Conservation (phyloP, 345 rosid genomes). For the Combretum micranthum region DNA sequence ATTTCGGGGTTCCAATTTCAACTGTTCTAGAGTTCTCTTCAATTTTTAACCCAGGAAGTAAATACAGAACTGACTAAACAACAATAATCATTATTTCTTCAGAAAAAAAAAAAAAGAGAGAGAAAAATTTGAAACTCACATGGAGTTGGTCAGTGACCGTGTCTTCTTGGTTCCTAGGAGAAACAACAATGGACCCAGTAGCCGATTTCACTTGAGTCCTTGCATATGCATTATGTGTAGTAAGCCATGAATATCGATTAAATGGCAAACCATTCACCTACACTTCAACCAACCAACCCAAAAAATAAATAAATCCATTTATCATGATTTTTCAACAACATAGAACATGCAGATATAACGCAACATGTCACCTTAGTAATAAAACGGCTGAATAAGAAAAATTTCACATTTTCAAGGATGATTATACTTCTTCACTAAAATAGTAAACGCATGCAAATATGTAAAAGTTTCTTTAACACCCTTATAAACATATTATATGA, state of each 20-base stretch:
- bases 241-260: constrained; percentile 87
- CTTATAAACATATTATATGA: too few species aligned
- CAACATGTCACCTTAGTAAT: not conserved
- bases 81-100: not conserved
- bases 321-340: not conserved
- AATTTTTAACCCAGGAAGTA: constrained; percentile 1
- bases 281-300: not conserved
- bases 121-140: constrained; percentile 27
- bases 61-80: not conserved
- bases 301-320: not conserved
- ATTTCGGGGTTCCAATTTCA: not conserved
- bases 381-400: not conserved
- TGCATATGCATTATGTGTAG: constrained; percentile 88
- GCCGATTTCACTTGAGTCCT: constrained; percentile 38
- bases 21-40: not conserved
- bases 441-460: too few species aligned
- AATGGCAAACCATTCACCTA: constrained; percentile 65
- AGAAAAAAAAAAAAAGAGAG: constrained; percentile 6
- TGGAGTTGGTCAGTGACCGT: constrained; percentile 66
- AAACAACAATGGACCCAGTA: constrained; percentile 44
- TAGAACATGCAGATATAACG: not conserved
- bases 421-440: too few species aligned
- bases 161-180: constrained; percentile 79
- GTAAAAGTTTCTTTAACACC: too few species aligned
- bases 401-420: not conserved